Evolutionary conservation across 2,329 filamentous ascomycete genomes (phyloP).

Genomic region (Epicoccum sorghinum): DNA sequence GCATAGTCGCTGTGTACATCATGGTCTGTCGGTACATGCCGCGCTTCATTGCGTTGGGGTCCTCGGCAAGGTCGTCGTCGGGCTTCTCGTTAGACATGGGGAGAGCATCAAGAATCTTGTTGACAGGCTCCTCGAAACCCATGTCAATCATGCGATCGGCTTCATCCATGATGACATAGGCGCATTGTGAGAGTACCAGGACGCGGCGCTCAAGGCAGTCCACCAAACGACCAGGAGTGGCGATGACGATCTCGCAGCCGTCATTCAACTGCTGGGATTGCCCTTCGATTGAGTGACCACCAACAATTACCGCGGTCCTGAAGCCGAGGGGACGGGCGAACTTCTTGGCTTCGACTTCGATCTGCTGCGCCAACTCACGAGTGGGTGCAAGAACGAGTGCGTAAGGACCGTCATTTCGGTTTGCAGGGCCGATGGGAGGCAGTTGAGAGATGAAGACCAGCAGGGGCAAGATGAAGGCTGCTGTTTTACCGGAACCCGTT

Average conservation of each 20-base stretch:
- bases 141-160: conserved; percentile 99
- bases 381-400: conserved; percentile 97
- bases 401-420: conserved; percentile 94
- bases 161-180: conserved; percentile 99
- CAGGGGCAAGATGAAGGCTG: conserved; percentile 88
- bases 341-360: conserved; percentile 90
- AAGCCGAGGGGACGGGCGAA: conserved; percentile 91
- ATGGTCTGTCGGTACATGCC: conserved; percentile 94
- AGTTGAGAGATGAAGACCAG: conserved; percentile 94
- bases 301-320: conserved; percentile 95
- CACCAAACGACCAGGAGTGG: conserved; percentile 95
- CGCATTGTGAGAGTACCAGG: conserved; percentile 92
- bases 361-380: conserved; percentile 96
- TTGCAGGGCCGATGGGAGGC: conserved; percentile 80
- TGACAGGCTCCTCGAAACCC: conserved; percentile 96
- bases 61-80: conserved; percentile 88
- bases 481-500: conserved; percentile 98
- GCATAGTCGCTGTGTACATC: conserved; percentile 99
- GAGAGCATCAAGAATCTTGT: conserved; percentile 94
- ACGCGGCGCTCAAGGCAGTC: conserved; percentile 95
- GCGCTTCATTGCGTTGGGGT: conserved; percentile 81
- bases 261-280: conserved; percentile 89
- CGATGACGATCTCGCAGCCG: conserved; percentile 96
- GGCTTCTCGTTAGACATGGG: conserved; percentile 95
- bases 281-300: conserved; percentile 93